These are phyloP conservation scores for Fusarium pseudograminearum DNA, from an alignment of 2,329 filamentous ascomycete genomes.

Conservation along the genomic window DNA sequence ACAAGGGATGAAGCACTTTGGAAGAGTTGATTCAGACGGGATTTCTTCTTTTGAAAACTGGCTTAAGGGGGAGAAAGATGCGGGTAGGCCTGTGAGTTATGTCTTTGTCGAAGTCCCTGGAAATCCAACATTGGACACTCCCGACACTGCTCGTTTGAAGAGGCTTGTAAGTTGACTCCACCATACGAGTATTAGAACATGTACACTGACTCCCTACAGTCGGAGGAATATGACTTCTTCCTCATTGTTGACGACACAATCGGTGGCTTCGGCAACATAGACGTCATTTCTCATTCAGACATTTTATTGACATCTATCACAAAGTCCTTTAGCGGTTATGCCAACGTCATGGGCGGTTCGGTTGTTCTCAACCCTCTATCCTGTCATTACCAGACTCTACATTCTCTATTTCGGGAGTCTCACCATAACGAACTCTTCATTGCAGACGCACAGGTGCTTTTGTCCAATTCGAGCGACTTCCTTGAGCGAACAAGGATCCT, in stretches of 20 bases:
- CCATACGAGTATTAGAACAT: not conserved
- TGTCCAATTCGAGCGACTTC: constrained; percentile 60
- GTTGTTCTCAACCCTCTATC: constrained; percentile 62
- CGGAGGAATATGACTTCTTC: constrained; percentile 59
- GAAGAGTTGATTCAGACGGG: constrained; percentile 56
- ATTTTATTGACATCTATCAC: constrained; percentile 65
- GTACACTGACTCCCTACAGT: constrained; percentile 29
- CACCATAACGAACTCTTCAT: constrained; percentile 61
- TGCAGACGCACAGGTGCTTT: constrained; percentile 60
- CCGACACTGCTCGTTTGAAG: constrained; percentile 53
- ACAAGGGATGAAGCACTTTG: constrained; percentile 62
- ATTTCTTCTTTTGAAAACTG: constrained; percentile 60
- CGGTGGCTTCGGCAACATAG: constrained; percentile 62
- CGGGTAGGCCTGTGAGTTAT: constrained; percentile 57
- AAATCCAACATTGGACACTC: constrained; percentile 53
- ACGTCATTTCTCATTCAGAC: constrained; percentile 63
- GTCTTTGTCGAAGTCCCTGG: constrained; percentile 61
- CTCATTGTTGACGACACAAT: constrained; percentile 63
- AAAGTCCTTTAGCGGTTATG: constrained; percentile 69
- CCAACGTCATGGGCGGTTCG: constrained; percentile 67
- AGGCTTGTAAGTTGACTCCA: constrained; percentile 52
- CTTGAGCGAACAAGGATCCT: constrained; percentile 54
- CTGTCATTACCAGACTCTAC: constrained; percentile 54
- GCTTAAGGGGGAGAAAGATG: constrained; percentile 56
- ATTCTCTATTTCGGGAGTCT: constrained; percentile 44